Evolutionary conservation across 2,329 filamentous ascomycete species (phyloP), one percentile per base, ranked within the genome.

Genomic region (Paraphoma sp.): DNA sequence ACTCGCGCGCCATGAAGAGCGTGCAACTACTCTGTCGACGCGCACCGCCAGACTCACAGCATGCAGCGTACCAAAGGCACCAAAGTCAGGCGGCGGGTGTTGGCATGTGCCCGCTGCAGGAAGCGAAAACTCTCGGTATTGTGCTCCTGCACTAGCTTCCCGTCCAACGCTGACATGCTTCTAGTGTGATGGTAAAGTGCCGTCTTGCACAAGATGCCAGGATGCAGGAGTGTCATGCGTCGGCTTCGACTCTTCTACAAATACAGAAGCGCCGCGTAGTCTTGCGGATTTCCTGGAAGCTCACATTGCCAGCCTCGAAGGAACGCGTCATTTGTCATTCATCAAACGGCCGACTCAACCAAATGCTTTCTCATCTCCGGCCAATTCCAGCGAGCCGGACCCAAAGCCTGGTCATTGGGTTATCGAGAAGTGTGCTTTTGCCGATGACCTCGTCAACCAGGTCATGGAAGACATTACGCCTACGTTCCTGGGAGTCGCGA

Each of bases 131-230:
- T 75, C 55, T 69, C 71, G 66, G 72, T 75, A 59, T 53, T 54
- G 44, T 49, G 36, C 42, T 55, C 14, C 50, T 54, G 47, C 53
- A 53, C 53, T 53, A n/a, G 50, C 51, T 56, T 33, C 48, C 49
- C 16, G 44, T 38, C 12, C 28, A 38, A 43, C 53, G 62, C 64
- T 71, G 56, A 70, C 64, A 18, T 38, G 29, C 29, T 53, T 14
- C 41, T 54, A 76, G 72, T 76, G 73, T 56, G 73, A 76, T 57
- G 69, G 70, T 57, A 74, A 75, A 45, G 69, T 75, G 18, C 73
- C 73, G 3, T 61, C 71, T 12, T 76, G 73, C 62, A 69, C 69
- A 28, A 65, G 72, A 44, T 76, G 73, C 58, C 63, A 70, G 6
- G 70, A 70, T 29, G 71, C 71, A 40, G 62, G 67, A 49, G 63